Base-by-base conservation (phyloP, 2,329 filamentous ascomycete genomes). In the Monosporascus sp. region DNA sequence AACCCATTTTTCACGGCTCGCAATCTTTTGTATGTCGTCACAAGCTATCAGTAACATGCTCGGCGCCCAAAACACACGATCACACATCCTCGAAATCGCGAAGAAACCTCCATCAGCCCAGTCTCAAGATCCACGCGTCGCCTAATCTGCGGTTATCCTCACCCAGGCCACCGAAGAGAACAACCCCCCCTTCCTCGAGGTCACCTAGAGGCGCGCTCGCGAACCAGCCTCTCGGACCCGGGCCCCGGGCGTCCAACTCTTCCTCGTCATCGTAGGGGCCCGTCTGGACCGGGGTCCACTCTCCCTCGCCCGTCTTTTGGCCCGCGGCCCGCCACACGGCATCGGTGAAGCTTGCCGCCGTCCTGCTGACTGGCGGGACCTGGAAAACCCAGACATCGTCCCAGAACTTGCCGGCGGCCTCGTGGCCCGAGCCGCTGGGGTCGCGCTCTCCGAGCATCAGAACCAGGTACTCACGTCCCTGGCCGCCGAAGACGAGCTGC, bases 351-450 rank as follows among this genome's bases (percentile, higher is more conserved):
- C 78, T 79, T 2, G 81, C 81, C 1, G 76, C 71, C 15, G 78
- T 79, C 73, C 79, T 77, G 53, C 77, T 76, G 47, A 76, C 66
- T 9, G 80, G 76, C 9, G 80, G 82, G 18, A 84, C 75, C 67
- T 84, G 80, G 68, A 84, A 87, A 17, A 78, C 75, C 85, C 85
- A 88, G 18, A 85, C 77, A 63, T 87, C 83, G 57, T 74, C 69
- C 70, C 76, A 77, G 66, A 83, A 85, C 54, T 73, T 75, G 24
- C 78, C 81, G 2, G 78, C 76, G 17, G 69, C 77, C 18, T 72
- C 73, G 60, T 81, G 76, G 27, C 78, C 80, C 2, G 74, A 66
- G 14, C 68, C 62, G 58, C 75, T 78, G 3, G 81, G 75, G 43
- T 73, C 68, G 24, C 72, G 68, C 69, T 87, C 82, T 45, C 85